Percentiles rank a stretch among this genome's conserved stretches.
phyloP scores from a whole-genome alignment of 305 asterid genomes.

The Fraxinus xanthoxyloides region DNA sequence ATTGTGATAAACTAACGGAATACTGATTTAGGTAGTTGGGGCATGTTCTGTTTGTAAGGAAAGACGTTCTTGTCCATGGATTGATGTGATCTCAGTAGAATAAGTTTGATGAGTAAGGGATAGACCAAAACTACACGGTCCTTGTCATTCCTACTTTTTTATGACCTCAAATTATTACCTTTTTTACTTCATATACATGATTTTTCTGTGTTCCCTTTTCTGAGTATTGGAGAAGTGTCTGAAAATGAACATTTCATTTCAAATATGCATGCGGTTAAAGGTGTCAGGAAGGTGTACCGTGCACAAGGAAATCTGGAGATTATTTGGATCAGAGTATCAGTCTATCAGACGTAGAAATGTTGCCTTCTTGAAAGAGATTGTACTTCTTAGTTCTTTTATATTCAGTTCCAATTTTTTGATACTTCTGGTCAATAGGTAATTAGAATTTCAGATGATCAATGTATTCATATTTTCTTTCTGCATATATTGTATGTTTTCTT shows the following conservation, averaged over 20 bases:
- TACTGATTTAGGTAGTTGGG: background rate
- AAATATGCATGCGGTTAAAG: background rate
- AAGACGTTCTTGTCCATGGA: background rate
- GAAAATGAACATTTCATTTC: background rate
- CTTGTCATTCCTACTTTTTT: background rate
- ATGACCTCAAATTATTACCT: background rate
- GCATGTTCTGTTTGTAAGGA: background rate
- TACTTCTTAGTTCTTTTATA: background rate
- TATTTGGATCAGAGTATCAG: background rate
- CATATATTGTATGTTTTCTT: background rate
- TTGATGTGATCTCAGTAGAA: background rate
- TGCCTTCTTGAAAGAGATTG: background rate
- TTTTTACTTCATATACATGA: background rate
- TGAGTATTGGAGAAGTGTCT: background rate
- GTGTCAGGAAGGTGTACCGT: background rate
- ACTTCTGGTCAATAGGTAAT: background rate
- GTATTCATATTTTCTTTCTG: background rate
- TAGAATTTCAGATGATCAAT: background rate
- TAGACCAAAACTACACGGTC: background rate
- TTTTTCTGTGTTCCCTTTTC: background rate
- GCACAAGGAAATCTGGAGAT: background rate
- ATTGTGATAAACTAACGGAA: background rate
- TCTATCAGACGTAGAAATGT: background rate
- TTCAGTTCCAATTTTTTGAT: background rate
- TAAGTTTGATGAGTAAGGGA: background rate